Conservation (phyloP, 768 basidiomycete genomes). For the Rhizopogon rudus region DNA sequence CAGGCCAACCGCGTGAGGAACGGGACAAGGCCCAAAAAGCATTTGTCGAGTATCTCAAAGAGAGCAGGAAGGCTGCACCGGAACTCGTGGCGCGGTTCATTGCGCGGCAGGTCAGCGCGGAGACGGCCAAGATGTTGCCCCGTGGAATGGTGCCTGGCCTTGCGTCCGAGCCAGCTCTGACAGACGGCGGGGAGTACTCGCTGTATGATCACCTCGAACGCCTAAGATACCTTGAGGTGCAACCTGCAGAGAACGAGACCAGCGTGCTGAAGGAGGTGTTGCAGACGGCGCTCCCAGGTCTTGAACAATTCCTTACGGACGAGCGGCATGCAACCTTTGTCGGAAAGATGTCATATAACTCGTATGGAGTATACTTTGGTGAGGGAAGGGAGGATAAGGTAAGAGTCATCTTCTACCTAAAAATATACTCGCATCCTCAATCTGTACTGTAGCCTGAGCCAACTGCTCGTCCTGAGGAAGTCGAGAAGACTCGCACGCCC, state of each 20-base stretch:
- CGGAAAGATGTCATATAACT: constrained; percentile 75
- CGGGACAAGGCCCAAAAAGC: constrained; percentile 57
- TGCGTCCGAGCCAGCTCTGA: constrained; percentile 18
- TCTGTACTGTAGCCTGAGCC: constrained; percentile 41
- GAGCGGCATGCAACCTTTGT: constrained; percentile 56
- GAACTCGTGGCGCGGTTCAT: constrained; percentile 69
- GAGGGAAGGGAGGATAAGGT: constrained; percentile 73
- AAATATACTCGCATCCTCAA: background rate
- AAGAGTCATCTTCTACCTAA: constrained; percentile 7
- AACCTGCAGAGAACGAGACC: constrained; percentile 42
- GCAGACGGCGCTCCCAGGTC: constrained; percentile 57
- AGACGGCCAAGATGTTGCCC: constrained; percentile 52
- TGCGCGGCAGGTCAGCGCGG: constrained; percentile 63
- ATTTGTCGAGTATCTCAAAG: constrained; percentile 51
- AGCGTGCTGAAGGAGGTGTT: constrained; percentile 51
- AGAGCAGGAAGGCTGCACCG: constrained; percentile 39
- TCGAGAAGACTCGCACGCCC: constrained; percentile 73
- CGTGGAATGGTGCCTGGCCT: constrained; percentile 14
- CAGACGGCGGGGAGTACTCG: constrained; percentile 50
- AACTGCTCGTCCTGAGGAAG: constrained; percentile 56
- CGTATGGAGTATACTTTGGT: constrained; percentile 65
- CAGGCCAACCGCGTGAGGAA: constrained; percentile 31
- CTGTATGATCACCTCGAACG: constrained; percentile 77
- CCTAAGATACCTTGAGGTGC: constrained; percentile 59
- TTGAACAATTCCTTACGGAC: constrained; percentile 66